These are phyloP conservation scores for Mortierella alpina DNA, from an alignment of 192 early-diverging fungal genomes.

Conservation along the genomic window DNA sequence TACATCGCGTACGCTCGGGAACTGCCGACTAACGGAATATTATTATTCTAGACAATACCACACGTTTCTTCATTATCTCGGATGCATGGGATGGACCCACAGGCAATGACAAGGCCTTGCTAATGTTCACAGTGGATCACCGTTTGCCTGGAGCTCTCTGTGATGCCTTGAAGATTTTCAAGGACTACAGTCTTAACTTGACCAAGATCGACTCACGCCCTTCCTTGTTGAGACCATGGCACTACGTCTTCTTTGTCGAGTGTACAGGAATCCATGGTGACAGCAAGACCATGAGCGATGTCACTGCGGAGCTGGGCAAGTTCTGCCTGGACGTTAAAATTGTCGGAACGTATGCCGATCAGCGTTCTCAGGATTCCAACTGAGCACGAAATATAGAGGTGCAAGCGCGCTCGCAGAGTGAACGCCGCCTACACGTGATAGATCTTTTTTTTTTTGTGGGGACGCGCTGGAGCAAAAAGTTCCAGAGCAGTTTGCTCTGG, in stretches of 20 bases:
- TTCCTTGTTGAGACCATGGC: slow-evolving; percentile 81
- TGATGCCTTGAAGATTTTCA: slow-evolving; percentile 86
- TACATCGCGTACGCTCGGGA: neutral
- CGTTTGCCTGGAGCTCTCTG: slow-evolving; percentile 88
- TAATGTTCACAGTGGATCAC: slow-evolving; percentile 94
- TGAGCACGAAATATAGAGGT: too few relatives aligned
- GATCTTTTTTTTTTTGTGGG: too few relatives aligned
- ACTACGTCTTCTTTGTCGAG: slow-evolving; percentile 96
- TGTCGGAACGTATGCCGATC: slow-evolving; percentile 86
- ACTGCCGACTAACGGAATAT: neutral
- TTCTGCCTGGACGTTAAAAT: slow-evolving; percentile 82
- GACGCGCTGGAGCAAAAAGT: neutral
- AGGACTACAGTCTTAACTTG: slow-evolving; percentile 82
- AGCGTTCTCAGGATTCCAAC: slow-evolving; percentile 47
- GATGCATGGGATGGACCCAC: slow-evolving; percentile 74
- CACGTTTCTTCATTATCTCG: slow-evolving; percentile 92
- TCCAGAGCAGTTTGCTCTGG: neutral
- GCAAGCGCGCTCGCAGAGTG: too few relatives aligned
- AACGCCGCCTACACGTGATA: too few relatives aligned
- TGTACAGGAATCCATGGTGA: slow-evolving; percentile 80
- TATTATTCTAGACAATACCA: slow-evolving; percentile 87
- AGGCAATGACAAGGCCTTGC: slow-evolving; percentile 77
- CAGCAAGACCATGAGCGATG: slow-evolving; percentile 71
- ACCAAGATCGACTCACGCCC: slow-evolving; percentile 94
- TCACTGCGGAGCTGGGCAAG: slow-evolving; percentile 74